Evolutionary conservation across 1,284 basidiomycete species (phyloP).

Genomic region (Gymnopus androsaceus): DNA sequence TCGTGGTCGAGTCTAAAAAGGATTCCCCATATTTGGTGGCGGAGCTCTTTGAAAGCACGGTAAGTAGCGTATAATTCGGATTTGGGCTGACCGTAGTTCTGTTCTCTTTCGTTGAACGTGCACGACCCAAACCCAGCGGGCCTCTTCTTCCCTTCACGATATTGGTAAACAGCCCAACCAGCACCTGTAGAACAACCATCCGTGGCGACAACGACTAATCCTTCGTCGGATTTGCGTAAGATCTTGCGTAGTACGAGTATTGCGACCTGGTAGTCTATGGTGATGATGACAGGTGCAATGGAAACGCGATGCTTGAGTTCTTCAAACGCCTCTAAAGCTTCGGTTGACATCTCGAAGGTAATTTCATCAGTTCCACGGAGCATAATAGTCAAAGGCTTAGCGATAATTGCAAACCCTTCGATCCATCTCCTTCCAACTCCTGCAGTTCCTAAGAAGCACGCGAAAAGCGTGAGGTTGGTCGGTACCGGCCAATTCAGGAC

Average conservation of each 20-base stretch:
- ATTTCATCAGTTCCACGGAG: slow-evolving; percentile 12
- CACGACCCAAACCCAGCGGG: slow-evolving; percentile 34
- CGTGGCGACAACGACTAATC: slow-evolving; percentile 33
- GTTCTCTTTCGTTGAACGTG: slow-evolving; percentile 32
- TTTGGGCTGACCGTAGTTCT: too few relatives aligned
- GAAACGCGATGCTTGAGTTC: slow-evolving; percentile 28
- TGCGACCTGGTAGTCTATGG: slow-evolving; percentile 31
- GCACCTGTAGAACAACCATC: slow-evolving; percentile 34
- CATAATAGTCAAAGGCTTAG: slow-evolving; percentile 31
- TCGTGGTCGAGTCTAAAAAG: slow-evolving; percentile 37
- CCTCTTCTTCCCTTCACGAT: slow-evolving; percentile 20
- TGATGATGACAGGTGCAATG: slow-evolving; percentile 26
- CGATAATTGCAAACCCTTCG: slow-evolving; percentile 30
- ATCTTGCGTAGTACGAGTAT: slow-evolving; percentile 8
- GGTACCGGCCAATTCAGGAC: slow-evolving; percentile 33
- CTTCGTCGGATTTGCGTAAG: slow-evolving; percentile 21
- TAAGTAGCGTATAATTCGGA: slow-evolving; percentile 38
- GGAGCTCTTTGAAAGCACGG: slow-evolving; percentile 32
- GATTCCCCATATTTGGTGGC: slow-evolving; percentile 32
- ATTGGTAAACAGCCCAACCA: slow-evolving; percentile 36
- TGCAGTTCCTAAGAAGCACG: slow-evolving; percentile 33
- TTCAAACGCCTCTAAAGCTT: slow-evolving; percentile 26
- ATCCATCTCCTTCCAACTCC: slow-evolving; percentile 36
- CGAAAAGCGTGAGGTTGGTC: slow-evolving; percentile 28
- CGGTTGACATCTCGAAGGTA: too few relatives aligned